phyloP scores from a whole-genome alignment of 768 basidiomycete genomes.

The Amyloporia xantha region DNA sequence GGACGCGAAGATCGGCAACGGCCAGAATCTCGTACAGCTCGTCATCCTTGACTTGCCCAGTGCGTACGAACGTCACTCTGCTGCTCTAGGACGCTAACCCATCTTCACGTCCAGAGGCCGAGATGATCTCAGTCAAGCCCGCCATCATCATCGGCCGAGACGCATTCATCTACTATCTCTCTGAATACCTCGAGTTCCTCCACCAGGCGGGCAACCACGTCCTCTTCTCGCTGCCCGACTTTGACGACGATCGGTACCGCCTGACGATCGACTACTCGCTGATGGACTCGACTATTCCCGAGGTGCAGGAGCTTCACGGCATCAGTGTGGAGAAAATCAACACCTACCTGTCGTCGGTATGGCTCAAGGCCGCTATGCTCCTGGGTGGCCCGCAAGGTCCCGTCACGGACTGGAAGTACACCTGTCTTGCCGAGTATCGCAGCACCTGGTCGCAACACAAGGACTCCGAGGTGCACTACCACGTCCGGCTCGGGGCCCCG shows the following conservation, averaged over 20 bases:
- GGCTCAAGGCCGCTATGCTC: slow-evolving; percentile 22
- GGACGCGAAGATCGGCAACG: slow-evolving; percentile 18
- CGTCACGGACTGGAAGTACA: slow-evolving; percentile 7
- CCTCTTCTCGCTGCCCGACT: slow-evolving; percentile 26
- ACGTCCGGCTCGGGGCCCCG: slow-evolving; percentile 21
- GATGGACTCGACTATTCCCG: slow-evolving; percentile 10
- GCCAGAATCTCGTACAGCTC: slow-evolving; percentile 15
- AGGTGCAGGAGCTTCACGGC: slow-evolving; percentile 15
- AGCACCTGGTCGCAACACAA: slow-evolving; percentile 13
- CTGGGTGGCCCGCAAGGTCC: slow-evolving; percentile 5
- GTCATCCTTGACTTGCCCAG: slow-evolving; percentile 15
- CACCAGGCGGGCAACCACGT: slow-evolving; percentile 24
- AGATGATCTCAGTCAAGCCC: slow-evolving; percentile 5
- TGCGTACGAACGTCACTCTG: background rate
- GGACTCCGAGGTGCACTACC: slow-evolving; percentile 15
- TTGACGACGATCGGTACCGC: slow-evolving; percentile 20
- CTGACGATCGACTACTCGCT: slow-evolving; percentile 22
- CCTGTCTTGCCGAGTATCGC: slow-evolving; percentile 21
- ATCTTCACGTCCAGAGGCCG: slow-evolving; percentile 7
- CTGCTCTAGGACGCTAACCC: background rate
- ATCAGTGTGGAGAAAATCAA: slow-evolving; percentile 21
- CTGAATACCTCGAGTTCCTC: slow-evolving; percentile 22
- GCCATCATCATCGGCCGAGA: slow-evolving; percentile 10
- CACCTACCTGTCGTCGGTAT: slow-evolving; percentile 18
- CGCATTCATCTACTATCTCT: slow-evolving; percentile 12